A percentile compares a stretch with the other conserved stretches of the same genome.
Evolutionary conservation across 306 rosid species (phyloP).

Genomic region (Senna tora): DNA sequence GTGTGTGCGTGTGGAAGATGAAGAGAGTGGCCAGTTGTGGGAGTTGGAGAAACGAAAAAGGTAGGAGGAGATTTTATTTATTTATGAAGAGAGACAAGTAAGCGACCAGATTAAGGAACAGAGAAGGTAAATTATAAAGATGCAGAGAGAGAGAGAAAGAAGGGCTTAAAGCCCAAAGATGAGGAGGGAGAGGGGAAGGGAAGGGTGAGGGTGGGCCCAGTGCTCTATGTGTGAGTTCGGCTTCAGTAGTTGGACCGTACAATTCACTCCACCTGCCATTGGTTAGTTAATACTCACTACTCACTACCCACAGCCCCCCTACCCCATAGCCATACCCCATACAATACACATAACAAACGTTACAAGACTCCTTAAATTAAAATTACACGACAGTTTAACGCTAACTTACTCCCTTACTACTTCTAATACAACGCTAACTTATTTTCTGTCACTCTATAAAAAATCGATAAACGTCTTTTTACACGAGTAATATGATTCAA

Average conservation of each 20-base stretch:
- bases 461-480: too few species aligned
- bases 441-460: too few species aligned
- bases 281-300: conserved; percentile 23
- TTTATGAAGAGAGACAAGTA: conserved; percentile 11
- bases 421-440: too few species aligned
- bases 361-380: too few species aligned
- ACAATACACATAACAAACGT: too few species aligned
- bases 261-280: conserved; percentile 26
- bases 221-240: conserved; percentile 2
- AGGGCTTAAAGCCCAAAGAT: background rate
- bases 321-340: too few species aligned
- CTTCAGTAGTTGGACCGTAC: conserved; percentile 46
- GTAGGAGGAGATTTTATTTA: too few species aligned
- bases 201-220: conserved; percentile 27
- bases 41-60: background rate
- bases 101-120: conserved; percentile 3
- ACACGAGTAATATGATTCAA: too few species aligned
- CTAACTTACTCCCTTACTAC: too few species aligned
- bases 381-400: too few species aligned
- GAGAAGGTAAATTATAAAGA: background rate
- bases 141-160: background rate
- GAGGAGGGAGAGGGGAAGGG: background rate
- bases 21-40: background rate
- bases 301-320: too few species aligned
- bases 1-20: background rate